Base-by-base conservation (phyloP, 2,329 filamentous ascomycete species). In the Trichoderma semiorbis region DNA sequence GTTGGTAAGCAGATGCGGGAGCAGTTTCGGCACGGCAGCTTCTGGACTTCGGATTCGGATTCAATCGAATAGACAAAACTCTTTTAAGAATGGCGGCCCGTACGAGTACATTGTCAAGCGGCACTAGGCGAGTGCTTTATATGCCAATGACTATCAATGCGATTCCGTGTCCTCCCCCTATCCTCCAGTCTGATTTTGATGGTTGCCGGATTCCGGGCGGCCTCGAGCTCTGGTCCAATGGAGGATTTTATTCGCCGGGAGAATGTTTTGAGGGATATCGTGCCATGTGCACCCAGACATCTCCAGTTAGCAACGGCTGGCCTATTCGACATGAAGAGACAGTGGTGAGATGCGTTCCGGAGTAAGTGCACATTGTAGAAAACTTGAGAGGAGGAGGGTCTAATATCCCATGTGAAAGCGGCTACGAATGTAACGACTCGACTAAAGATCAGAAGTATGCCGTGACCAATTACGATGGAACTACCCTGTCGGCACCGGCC, bases 241-340 rank as follows among this genome's bases (percentile, higher is more conserved):
- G 74, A 10, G 78, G 78, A 2, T 79, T 78, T 69, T 79, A 78
- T 71, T 80, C 78, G 7, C 78, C 79, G 3, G 79, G 78, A 10
- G 71, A 75, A 16, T 80, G 78, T 73, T 78, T 78, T 61, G 57
- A 68, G 7, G 78, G 78, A 18, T 80, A 80, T 58, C 70, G 62
- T 18, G 73, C 77, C 11, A 72, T 68, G 61, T 79, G 79, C 71
- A 76, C 75, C 24, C 75, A 77, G 65, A 77, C 76, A 6, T 60
- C 55, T 6, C 70, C 60, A 14, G 66, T 72, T 8, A 71, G 62
- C 7, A 70, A 74, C 24, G 72, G 72, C 14, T 78, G 75, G 72
- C 74, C 77, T 1, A 60, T 79, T 2, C 63, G 55, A 3, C 28
- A 67, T 2, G 77, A 73, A 16, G 78, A 80, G 71, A 80, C 78